Evolutionary conservation across 495 filamentous ascomycete species (phyloP).

Genomic region (Penicillium silybi): DNA sequence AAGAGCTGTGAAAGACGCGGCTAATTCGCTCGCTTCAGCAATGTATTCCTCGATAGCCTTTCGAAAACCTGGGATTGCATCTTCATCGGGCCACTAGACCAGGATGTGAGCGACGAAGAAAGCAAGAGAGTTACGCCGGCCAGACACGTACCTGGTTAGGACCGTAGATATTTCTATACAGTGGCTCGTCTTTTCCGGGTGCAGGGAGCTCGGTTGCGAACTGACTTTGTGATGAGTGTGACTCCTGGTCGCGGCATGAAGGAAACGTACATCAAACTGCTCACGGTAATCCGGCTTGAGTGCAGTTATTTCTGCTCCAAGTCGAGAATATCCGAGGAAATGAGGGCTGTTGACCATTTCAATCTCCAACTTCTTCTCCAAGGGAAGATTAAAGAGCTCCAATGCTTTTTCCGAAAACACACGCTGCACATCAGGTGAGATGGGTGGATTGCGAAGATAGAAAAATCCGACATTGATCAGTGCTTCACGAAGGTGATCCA

Average conservation of each 20-base stretch:
- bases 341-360: slow-evolving; percentile 84
- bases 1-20: slow-evolving; percentile 72
- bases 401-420: slow-evolving; percentile 66
- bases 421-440: slow-evolving; percentile 61
- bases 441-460: slow-evolving; percentile 82
- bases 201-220: slow-evolving; percentile 62
- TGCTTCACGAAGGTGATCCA: slow-evolving; percentile 68
- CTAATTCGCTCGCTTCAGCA: slow-evolving; percentile 61
- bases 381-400: slow-evolving; percentile 76
- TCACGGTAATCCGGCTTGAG: slow-evolving; percentile 56
- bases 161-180: slow-evolving; percentile 75
- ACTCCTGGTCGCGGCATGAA: no score
- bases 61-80: slow-evolving; percentile 67
- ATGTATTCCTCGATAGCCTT: slow-evolving; percentile 71
- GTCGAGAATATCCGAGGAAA: slow-evolving; percentile 50
- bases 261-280: slow-evolving; percentile 75
- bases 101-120: background rate
- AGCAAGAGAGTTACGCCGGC: background rate
- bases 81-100: slow-evolving; percentile 69
- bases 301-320: slow-evolving; percentile 48
- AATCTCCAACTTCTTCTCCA: slow-evolving; percentile 78
- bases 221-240: slow-evolving; percentile 16
- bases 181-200: slow-evolving; percentile 58
- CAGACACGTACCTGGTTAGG: slow-evolving; percentile 55
- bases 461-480: slow-evolving; percentile 90